Base-by-base conservation (phyloP, 352 stramenopile genomes). In the Thraustochytrium striatum region DNA sequence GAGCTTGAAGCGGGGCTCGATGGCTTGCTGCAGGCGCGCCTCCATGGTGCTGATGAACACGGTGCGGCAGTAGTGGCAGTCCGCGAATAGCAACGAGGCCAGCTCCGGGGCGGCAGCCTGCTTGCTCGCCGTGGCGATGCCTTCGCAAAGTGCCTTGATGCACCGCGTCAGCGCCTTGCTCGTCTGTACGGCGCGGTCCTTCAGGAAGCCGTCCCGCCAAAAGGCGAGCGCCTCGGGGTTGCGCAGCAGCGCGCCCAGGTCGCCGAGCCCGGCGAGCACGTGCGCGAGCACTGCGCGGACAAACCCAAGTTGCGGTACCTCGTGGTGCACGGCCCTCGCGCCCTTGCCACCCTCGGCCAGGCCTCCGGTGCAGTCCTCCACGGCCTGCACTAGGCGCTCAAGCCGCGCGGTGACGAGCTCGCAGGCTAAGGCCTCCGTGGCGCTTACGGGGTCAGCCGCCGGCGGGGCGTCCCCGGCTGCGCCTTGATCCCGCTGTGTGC, bases 81-180 rank as follows among this genome's bases (percentile, higher is more conserved):
- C 69, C 7, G 69, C 69, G 32, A 79, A 79, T 9, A 79, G 57
- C n/a, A 79, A n/a, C 9, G 69, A 21, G 30, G 72, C 38, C 3
- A 53, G 53, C 11, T 79, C 69, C 13, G 69, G 28, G 30, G 69
- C n/a, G 25, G 57, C 52, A 13, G 35, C 69, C 39, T 9, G 9
- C 55, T 79, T 79, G 19, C 50, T n/a, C 7, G 21, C 35, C 43
- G n/a, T 62, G 28, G 57, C 57, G 13, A 69, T 21, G 50, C 69
- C 72, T 8, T 16, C 53, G 25, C 28, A 72, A 9, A 79, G 25
- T 35, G 28, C 7, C 9, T 61, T 32, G 13, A 79, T 11, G 35
- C 57, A 32, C 1, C 0, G 5, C 13, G 3, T 5, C 0, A 79
- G 3, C 35, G 35, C 16, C 43, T 32, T 41, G 55, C 69, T 73